A percentile compares a stretch with the other conserved stretches of the same genome.
Conservation (phyloP, 1,139 yeast species). For the Arxiozyma telluris region DNA sequence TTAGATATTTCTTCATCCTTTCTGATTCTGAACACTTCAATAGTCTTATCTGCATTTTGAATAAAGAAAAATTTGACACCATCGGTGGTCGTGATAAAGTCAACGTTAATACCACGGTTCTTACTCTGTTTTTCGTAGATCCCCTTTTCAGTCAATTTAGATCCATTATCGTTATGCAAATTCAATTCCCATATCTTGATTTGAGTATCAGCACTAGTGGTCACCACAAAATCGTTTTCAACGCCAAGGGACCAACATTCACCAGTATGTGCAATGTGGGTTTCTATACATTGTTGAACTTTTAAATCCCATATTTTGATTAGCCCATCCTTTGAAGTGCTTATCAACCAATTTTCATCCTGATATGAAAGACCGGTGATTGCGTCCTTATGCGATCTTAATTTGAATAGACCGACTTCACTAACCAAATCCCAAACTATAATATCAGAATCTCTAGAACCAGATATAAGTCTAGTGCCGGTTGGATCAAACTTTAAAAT, state of each 20-base stretch:
- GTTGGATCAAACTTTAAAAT: conserved; percentile 59
- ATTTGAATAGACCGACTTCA: conserved; percentile 78
- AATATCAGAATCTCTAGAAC: conserved; percentile 74
- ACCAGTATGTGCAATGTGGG: conserved; percentile 87
- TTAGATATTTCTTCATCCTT: conserved; percentile 69
- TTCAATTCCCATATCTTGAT: conserved; percentile 74
- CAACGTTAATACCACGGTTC: conserved; percentile 57
- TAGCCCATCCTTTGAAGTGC: conserved; percentile 82
- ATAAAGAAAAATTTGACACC: conserved; percentile 49
- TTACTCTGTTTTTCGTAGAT: conserved; percentile 68
- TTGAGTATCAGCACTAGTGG: conserved; percentile 75
- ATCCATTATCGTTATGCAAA: conserved; percentile 42
- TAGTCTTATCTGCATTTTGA: conserved; percentile 70
- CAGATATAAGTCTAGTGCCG: conserved; percentile 81
- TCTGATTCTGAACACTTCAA: conserved; percentile 77
- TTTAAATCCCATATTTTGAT: conserved; percentile 89
- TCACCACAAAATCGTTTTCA: conserved; percentile 40
- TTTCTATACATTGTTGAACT: conserved; percentile 83
- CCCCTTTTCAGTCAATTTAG: conserved; percentile 55
- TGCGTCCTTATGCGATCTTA: conserved; percentile 83
- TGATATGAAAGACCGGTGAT: conserved; percentile 63
- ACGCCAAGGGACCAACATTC: conserved; percentile 84
- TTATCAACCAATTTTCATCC: conserved; percentile 53
- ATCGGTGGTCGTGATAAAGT: conserved; percentile 39
- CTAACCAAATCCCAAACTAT: conserved; percentile 93